Evolutionary conservation across 169 alveolate genomes (phyloP).

Genomic region (Neospora caninum): DNA sequence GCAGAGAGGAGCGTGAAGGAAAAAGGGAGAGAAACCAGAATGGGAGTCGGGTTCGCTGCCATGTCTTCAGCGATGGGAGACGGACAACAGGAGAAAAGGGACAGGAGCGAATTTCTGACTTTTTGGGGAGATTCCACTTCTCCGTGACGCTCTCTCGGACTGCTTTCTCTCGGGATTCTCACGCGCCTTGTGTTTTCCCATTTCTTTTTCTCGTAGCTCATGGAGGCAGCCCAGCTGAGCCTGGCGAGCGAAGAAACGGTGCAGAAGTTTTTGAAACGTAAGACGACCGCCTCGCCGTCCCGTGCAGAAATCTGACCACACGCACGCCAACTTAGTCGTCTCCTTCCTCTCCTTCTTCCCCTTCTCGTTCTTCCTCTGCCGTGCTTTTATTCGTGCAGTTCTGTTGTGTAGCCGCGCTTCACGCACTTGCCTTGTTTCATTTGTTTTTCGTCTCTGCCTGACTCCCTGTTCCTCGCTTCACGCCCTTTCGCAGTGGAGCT

Average conservation of each 20-base stretch:
- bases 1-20: not conserved
- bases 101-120: too few species aligned
- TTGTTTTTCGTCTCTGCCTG: not conserved
- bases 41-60: too few species aligned
- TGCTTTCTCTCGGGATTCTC: not conserved
- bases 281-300: too few species aligned
- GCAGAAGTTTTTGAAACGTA: slow-evolving; percentile 50
- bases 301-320: too few species aligned
- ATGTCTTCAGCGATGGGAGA: too few species aligned
- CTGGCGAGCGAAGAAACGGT: slow-evolving; percentile 22
- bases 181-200: not conserved
- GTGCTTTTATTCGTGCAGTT: too few species aligned
- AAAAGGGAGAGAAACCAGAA: too few species aligned
- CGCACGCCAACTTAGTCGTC: too few species aligned
- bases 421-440: not conserved
- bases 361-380: not conserved
- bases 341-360: not conserved
- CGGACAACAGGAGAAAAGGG: too few species aligned
- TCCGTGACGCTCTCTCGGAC: not conserved
- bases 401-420: too few species aligned
- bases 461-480: not conserved
- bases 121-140: too few species aligned
- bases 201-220: slow-evolving; percentile 31
- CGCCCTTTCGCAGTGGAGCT: not conserved
- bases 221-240: slow-evolving; percentile 65